Evolutionary conservation across 306 rosid species (phyloP).

Genomic region (Trifolium dubium): DNA sequence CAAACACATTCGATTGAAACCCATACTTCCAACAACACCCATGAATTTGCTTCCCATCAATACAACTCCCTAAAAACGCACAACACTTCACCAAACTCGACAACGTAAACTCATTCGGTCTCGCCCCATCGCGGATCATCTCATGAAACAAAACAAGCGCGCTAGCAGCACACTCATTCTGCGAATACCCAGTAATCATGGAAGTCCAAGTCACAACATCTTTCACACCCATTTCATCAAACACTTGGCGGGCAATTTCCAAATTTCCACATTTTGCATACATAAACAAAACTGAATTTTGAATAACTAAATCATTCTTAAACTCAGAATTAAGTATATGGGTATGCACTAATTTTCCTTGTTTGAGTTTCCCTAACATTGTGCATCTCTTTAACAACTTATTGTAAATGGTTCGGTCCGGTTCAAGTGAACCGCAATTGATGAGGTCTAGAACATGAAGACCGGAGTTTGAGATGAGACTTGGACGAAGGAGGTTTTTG

Average conservation of each 20-base stretch:
- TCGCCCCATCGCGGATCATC: slow-evolving; percentile 41
- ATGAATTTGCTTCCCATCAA: slow-evolving; percentile 54
- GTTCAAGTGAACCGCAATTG: slow-evolving; percentile 45
- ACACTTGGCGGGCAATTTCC: slow-evolving; percentile 42
- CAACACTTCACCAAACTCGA: slow-evolving; percentile 52
- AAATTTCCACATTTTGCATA: slow-evolving; percentile 48
- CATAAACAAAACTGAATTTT: slow-evolving; percentile 49
- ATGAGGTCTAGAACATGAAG: slow-evolving; percentile 56
- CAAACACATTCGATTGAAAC: slow-evolving; percentile 45
- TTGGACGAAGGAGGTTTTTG: slow-evolving; percentile 43
- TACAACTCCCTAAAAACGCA: slow-evolving; percentile 39
- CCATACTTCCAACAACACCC: slow-evolving; percentile 51
- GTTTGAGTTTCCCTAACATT: slow-evolving; percentile 47
- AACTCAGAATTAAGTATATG: slow-evolving; percentile 45
- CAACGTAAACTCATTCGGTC: slow-evolving; percentile 51
- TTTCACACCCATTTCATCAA: slow-evolving; percentile 47
- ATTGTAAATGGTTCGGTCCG: slow-evolving; percentile 45
- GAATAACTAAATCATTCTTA: slow-evolving; percentile 39
- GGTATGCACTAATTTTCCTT: slow-evolving; percentile 49
- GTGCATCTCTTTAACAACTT: slow-evolving; percentile 49
- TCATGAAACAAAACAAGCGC: slow-evolving; percentile 47
- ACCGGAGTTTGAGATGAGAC: slow-evolving; percentile 34
- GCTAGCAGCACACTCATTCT: slow-evolving; percentile 43
- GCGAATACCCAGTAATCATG: slow-evolving; percentile 57
- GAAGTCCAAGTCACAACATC: slow-evolving; percentile 60